A percentile compares a stretch with the other conserved stretches of the same genome.
These are phyloP conservation scores for Amylocystis lapponica DNA, from an alignment of 768 basidiomycete genomes.

Conservation along the genomic window DNA sequence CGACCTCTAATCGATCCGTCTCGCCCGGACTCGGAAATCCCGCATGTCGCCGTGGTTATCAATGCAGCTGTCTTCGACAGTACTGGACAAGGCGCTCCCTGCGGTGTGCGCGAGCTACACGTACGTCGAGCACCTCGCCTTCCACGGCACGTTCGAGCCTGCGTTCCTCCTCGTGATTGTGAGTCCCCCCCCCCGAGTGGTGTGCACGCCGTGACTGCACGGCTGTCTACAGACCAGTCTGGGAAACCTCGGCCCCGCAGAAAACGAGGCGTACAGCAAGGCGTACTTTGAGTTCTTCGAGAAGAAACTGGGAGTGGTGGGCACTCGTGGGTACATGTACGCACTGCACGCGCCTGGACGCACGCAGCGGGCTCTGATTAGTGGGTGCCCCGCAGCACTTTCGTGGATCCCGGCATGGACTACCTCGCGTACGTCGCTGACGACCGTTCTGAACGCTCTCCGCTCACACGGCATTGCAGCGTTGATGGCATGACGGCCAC, in stretches of 20 bases:
- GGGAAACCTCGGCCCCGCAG: conserved; percentile 43
- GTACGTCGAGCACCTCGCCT: conserved; percentile 55
- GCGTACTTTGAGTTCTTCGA: conserved; percentile 49
- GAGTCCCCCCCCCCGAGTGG: too few species aligned
- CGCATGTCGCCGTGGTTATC: too few species aligned
- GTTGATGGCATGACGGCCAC: too few species aligned
- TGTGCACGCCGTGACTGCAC: too few species aligned
- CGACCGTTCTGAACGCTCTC: too few species aligned
- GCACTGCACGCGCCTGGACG: too few species aligned
- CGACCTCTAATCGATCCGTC: too few species aligned
- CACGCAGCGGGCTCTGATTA: too few species aligned
- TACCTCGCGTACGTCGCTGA: conserved; percentile 37
- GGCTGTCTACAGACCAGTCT: conserved; percentile 50
- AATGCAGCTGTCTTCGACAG: too few species aligned
- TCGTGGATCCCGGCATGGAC: conserved; percentile 46
- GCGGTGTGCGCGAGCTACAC: conserved; percentile 41
- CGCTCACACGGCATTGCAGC: too few species aligned
- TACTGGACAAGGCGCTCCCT: not conserved
- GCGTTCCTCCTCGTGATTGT: conserved; percentile 57
- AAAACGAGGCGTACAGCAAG: conserved; percentile 49
- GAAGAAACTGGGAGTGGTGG: conserved; percentile 42
- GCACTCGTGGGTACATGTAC: conserved; percentile 61
- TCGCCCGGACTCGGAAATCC: too few species aligned
- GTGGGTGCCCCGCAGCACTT: too few species aligned
- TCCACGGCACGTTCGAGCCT: conserved; percentile 58